These are phyloP conservation scores for Themeda triandra DNA, from an alignment of 176 grass and related monocot genomes.

Conservation along the genomic window DNA sequence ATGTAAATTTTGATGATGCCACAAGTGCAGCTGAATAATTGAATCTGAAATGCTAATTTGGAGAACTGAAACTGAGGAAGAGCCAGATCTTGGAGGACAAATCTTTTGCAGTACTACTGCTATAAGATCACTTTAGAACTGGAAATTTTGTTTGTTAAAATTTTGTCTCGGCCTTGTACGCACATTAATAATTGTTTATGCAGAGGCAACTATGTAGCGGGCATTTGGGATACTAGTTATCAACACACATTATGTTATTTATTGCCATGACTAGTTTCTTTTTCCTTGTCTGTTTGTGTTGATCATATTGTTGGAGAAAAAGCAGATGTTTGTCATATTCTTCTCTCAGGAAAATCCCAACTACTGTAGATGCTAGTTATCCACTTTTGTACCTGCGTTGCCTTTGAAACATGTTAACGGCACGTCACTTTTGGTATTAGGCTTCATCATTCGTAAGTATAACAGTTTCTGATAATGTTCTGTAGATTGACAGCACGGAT, in stretches of 20 bases:
- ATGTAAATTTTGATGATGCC: not conserved
- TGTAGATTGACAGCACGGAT: conserved; percentile 69
- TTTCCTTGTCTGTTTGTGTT: conserved; percentile 10
- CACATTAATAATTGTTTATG: too few species aligned
- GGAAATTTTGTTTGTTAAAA: too few species aligned
- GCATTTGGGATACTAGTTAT: too few species aligned
- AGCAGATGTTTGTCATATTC: not conserved
- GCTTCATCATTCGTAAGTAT: conserved; percentile 11
- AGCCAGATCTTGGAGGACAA: not conserved
- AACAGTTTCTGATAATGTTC: conserved; percentile 16
- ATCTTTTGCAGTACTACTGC: too few species aligned
- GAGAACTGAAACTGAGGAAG: not conserved
- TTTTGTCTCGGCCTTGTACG: too few species aligned
- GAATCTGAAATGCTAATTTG: not conserved
- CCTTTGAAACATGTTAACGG: not conserved
- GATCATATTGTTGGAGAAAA: conserved; percentile 2
- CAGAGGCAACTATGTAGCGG: too few species aligned
- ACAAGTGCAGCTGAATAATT: not conserved
- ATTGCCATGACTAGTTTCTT: not conserved
- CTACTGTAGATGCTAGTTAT: not conserved
- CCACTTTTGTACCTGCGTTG: not conserved
- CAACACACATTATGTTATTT: not conserved
- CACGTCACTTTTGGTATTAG: not conserved
- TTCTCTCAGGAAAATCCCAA: not conserved
- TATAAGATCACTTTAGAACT: too few species aligned